These are phyloP conservation scores for Castanospermum australe DNA, from an alignment of 306 rosid genomes.

Conservation along the genomic window DNA sequence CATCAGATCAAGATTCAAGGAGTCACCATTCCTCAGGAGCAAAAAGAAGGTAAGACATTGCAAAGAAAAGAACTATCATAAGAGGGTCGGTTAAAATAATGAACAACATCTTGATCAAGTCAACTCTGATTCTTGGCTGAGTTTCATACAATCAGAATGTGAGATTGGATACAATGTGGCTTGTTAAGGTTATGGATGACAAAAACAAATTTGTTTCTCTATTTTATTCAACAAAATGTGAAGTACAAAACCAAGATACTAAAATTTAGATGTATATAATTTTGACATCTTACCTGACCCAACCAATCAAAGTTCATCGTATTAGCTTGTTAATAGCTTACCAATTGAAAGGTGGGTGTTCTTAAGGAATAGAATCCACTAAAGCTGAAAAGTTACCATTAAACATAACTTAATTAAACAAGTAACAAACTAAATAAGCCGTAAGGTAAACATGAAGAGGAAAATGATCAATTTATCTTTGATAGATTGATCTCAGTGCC, in stretches of 20 bases:
- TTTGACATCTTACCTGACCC: slow-evolving; percentile 32
- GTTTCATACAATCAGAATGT: slow-evolving; percentile 1
- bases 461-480: slow-evolving; percentile 26
- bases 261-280: neutral
- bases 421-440: slow-evolving; percentile 7
- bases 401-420: neutral
- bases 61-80: neutral
- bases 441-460: slow-evolving; percentile 6
- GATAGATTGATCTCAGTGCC: slow-evolving; percentile 16
- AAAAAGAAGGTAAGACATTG: neutral
- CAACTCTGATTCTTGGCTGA: neutral
- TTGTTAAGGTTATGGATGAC: neutral
- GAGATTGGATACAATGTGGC: neutral
- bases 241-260: neutral
- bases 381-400: slow-evolving; percentile 12
- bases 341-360: slow-evolving; percentile 35
- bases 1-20: neutral
- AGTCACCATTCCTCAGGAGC: neutral
- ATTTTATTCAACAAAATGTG: neutral
- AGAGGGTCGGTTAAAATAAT: neutral
- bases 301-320: slow-evolving; percentile 8
- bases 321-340: slow-evolving; percentile 33
- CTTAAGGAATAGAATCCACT: slow-evolving; percentile 20
- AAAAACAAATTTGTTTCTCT: neutral
- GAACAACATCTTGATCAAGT: neutral